Conservation (phyloP, 768 basidiomycete genomes). For the Galerina marginata region DNA sequence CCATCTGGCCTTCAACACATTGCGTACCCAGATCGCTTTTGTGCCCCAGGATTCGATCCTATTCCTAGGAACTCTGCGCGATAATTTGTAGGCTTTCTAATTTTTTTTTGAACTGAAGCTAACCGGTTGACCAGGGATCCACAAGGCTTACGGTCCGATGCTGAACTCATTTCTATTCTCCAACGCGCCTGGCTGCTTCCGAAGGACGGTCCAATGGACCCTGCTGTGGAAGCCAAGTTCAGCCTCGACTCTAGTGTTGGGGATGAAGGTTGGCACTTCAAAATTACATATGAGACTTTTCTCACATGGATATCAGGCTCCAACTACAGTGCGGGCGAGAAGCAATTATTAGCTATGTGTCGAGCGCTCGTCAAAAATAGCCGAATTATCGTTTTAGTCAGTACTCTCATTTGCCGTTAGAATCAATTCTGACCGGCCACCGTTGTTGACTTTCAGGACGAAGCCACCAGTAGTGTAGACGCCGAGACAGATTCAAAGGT, state of each 20-base stretch:
- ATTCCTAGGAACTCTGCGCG: slow-evolving; percentile 49
- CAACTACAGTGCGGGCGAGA: slow-evolving; percentile 73
- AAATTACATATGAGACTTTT: background rate
- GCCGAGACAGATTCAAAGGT: slow-evolving; percentile 66
- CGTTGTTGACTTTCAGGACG: slow-evolving; percentile 46
- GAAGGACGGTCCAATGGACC: slow-evolving; percentile 47
- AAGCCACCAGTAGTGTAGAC: slow-evolving; percentile 67
- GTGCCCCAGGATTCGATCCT: slow-evolving; percentile 70
- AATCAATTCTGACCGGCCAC: background rate
- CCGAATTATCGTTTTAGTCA: slow-evolving; percentile 59
- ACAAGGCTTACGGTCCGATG: slow-evolving; percentile 56
- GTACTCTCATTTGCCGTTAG: slow-evolving; percentile 19
- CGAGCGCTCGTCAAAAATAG: slow-evolving; percentile 67
- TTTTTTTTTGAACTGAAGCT: background rate
- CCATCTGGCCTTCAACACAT: slow-evolving; percentile 54
- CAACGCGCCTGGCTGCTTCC: slow-evolving; percentile 67
- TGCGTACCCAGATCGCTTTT: slow-evolving; percentile 62
- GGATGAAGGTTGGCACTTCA: slow-evolving; percentile 56
- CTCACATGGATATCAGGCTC: slow-evolving; percentile 40
- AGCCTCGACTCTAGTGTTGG: slow-evolving; percentile 63
- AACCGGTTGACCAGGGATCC: slow-evolving; percentile 50
- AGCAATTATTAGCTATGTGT: slow-evolving; percentile 65
- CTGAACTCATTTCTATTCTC: slow-evolving; percentile 64
- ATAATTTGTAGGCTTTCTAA: slow-evolving; percentile 40
- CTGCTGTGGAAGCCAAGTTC: slow-evolving; percentile 67